phyloP scores from a whole-genome alignment of 2,329 filamentous ascomycete genomes.

The Fusarium zealandicum region DNA sequence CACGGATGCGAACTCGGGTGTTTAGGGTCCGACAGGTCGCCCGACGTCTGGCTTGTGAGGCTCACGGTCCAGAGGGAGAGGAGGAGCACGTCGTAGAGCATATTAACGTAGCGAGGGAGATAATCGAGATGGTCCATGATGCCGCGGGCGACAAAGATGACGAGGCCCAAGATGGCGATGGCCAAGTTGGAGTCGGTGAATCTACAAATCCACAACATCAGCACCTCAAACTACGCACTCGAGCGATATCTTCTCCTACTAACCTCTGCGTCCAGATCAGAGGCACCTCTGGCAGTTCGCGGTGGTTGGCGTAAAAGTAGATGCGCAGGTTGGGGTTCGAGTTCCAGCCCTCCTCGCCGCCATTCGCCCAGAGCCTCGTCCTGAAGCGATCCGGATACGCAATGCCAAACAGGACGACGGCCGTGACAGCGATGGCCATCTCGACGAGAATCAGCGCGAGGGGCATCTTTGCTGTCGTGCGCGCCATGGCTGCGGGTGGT shows the following conservation, averaged over 20 bases:
- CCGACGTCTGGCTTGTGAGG: conserved; percentile 29
- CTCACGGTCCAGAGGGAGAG: conserved; percentile 40
- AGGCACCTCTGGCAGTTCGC: conserved; percentile 41
- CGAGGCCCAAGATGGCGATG: conserved; percentile 42
- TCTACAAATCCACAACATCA: conserved; percentile 21
- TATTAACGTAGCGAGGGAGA: conserved; percentile 34
- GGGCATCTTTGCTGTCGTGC: conserved; percentile 11
- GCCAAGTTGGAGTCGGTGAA: conserved; percentile 41
- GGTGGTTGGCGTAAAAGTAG: conserved; percentile 44
- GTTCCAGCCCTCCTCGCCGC: conserved; percentile 42
- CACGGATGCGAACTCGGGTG: conserved; percentile 38
- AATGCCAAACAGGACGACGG: conserved; percentile 33
- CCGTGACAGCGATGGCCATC: conserved; percentile 14
- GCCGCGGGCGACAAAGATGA: conserved; percentile 39
- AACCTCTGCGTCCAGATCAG: conserved; percentile 42
- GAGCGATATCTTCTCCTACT: neutral
- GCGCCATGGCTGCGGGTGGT: conserved; percentile 13
- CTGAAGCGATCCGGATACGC: conserved; percentile 38
- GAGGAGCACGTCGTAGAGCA: conserved; percentile 43
- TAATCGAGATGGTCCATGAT: conserved; percentile 35
- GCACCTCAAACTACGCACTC: rapidly evolving
- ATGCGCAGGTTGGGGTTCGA: conserved; percentile 42
- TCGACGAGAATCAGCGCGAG: conserved; percentile 29
- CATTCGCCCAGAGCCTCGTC: conserved; percentile 40
- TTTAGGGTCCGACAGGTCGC: conserved; percentile 38